Evolutionary conservation across 1,284 basidiomycete species (phyloP), one percentile per base, ranked within the genome.

Genomic region (Heimioporus punctisporus): DNA sequence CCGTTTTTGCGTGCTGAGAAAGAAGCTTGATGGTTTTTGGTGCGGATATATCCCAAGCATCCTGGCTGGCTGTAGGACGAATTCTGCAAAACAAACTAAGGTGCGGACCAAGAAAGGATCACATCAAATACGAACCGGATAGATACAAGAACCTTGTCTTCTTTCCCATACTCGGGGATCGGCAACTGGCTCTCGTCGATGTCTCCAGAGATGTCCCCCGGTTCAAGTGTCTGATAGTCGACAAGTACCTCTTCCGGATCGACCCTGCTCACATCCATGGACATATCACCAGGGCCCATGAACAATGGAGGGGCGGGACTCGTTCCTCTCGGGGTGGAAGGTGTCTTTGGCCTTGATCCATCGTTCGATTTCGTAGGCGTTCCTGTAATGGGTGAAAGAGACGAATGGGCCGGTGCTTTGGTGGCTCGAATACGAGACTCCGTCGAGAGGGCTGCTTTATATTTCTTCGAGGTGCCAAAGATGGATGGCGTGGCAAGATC

Each of bases 61-160:
- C 75, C 8, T 75, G 71, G 15, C 74, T 76, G 10, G 80, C 67
- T 1, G 82, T 81, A 3, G 92, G 90, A 46, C 90, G 86, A 17
- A 94, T 80, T 62, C 92, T 93, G 40, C 11, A 49, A 24, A 5
- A 21, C 45, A n/a, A n/a, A n/a, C n/a, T n/a, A n/a, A n/a, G n/a
- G 31, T 15, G 19, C 19, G 31, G 9, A 15, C 19, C 14, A 34
- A 19, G 14, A 2, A 19, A 34, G 5, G 14, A 34, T 34, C 31
- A 34, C 31, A 34, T 34, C 31, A 23, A 21, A 19, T 42, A 34
- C 57, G 11, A 10, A 93, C 92, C 93, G 79, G 58, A 96, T 81
- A 25, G 93, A 93, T 15, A 96, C 93, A 65, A 94, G 84, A 26
- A 95, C 93, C 63, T 94, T 93, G 68, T 95, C 93, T 54, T 90